phyloP scores from a whole-genome alignment of 352 stramenopile genomes.

The Globisporangium megalacanthum region DNA sequence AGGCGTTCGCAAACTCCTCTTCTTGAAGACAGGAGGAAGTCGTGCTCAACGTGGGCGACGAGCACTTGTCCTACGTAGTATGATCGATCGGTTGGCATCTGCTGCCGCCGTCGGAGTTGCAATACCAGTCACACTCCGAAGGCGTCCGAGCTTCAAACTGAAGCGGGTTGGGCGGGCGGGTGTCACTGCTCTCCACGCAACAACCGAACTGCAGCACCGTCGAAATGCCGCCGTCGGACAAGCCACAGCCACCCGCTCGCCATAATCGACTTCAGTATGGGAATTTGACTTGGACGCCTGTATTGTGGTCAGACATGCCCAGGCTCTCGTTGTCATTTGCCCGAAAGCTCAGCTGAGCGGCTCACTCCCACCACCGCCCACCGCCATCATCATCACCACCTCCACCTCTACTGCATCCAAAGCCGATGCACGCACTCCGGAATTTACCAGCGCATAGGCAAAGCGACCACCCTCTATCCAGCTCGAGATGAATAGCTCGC shows the following conservation, averaged over 20 bases:
- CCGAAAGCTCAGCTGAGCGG: background rate
- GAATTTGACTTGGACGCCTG: background rate
- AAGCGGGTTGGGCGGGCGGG: background rate
- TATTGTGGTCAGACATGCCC: background rate
- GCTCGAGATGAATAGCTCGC: too few relatives aligned
- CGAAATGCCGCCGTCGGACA: constrained; percentile 29
- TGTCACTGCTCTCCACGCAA: too few relatives aligned
- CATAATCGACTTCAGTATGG: too few relatives aligned
- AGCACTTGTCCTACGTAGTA: too few relatives aligned
- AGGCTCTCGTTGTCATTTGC: too few relatives aligned
- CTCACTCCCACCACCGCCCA: background rate
- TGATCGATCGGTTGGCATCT: too few relatives aligned
- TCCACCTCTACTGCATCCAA: background rate
- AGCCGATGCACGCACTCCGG: background rate
- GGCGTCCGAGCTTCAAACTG: background rate
- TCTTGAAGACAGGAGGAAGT: too few relatives aligned
- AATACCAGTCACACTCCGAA: background rate
- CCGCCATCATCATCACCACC: background rate
- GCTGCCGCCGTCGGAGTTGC: too few relatives aligned
- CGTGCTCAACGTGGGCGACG: too few relatives aligned
- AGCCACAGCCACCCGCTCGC: background rate
- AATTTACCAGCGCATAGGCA: background rate
- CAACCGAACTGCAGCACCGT: constrained; percentile 3
- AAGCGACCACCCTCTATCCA: too few relatives aligned
- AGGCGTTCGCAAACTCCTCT: too few relatives aligned